Conservation (phyloP, 306 rosid species). For the Vicia faba region DNA sequence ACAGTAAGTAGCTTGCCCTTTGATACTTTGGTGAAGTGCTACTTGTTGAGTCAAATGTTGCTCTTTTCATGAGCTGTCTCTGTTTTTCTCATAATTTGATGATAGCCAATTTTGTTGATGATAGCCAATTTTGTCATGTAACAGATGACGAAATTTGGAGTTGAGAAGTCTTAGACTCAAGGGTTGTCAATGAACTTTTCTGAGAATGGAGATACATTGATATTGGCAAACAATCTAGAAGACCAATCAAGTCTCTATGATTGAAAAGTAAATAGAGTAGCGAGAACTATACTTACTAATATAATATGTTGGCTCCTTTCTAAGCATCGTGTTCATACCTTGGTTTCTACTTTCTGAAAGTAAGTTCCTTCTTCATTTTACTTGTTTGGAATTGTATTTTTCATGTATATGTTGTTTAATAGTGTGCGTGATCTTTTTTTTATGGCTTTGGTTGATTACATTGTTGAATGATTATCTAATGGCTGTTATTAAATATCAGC, state of each 20-base stretch:
- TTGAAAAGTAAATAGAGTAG: not conserved
- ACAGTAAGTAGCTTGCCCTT: not conserved
- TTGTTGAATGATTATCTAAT: not conserved
- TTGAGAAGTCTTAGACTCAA: slow-evolving; percentile 11
- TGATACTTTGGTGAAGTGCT: not conserved
- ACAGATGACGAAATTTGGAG: not conserved
- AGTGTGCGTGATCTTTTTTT: not conserved
- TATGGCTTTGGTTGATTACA: not conserved
- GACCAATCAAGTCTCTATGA: slow-evolving; percentile 1
- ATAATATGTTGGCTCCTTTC: not conserved
- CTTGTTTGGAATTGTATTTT: not conserved
- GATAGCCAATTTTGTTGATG: not conserved
- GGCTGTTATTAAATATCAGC: not conserved
- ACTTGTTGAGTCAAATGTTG: not conserved
- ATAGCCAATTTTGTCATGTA: not conserved
- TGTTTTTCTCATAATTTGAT: not conserved
- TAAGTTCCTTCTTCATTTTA: not conserved
- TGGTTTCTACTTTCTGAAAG: not conserved
- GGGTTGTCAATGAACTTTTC: not conserved
- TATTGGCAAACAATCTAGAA: not conserved
- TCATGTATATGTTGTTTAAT: not conserved
- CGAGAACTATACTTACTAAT: not conserved
- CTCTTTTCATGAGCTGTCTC: not conserved
- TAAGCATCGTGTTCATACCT: not conserved
- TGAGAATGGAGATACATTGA: not conserved